Evolutionary conservation across 2,329 filamentous ascomycete genomes (phyloP).

Genomic region (Aspergillus clavatus): DNA sequence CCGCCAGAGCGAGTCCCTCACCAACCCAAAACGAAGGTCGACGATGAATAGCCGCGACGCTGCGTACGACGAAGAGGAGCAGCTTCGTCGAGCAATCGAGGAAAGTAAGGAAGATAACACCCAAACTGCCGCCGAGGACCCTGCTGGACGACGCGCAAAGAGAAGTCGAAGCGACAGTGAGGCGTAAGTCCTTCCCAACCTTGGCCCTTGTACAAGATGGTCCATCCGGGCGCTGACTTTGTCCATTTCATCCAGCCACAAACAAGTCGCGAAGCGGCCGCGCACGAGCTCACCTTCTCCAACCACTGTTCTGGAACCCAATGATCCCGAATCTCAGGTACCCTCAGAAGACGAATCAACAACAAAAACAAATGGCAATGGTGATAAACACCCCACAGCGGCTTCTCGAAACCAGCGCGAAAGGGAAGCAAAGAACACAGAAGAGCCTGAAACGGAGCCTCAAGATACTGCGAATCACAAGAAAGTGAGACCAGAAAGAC

Average conservation of each 20-base stretch:
- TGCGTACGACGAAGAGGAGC: conserved; percentile 91
- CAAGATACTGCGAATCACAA: conserved; percentile 72
- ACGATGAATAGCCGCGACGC: conserved; percentile 97
- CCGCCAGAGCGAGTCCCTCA: conserved; percentile 49
- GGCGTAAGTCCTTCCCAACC: conserved; percentile 61
- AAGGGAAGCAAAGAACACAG: conserved; percentile 43
- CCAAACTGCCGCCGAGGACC: conserved; percentile 50
- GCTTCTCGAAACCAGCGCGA: conserved; percentile 51
- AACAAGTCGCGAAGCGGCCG: conserved; percentile 70
- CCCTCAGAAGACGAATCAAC: conserved; percentile 64
- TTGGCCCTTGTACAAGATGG: conserved; percentile 5
- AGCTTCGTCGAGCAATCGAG: conserved; percentile 82
- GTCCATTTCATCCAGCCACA: conserved; percentile 54
- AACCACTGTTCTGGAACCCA: conserved; percentile 51
- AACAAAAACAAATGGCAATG: conserved; percentile 32
- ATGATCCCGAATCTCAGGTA: conserved; percentile 40
- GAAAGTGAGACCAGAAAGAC: conserved; percentile 74
- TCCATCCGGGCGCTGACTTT: conserved; percentile 22
- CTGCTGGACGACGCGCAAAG: conserved; percentile 64
- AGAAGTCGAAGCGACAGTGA: conserved; percentile 85
- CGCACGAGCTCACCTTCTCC: conserved; percentile 73
- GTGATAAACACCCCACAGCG: conserved; percentile 56
- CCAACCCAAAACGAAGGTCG: conserved; percentile 75
- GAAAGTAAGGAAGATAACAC: conserved; percentile 88
- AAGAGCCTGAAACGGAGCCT: conserved; percentile 67